These are phyloP conservation scores for Golubevia pallescens DNA, from an alignment of 1,284 basidiomycete genomes.

Conservation along the genomic window DNA sequence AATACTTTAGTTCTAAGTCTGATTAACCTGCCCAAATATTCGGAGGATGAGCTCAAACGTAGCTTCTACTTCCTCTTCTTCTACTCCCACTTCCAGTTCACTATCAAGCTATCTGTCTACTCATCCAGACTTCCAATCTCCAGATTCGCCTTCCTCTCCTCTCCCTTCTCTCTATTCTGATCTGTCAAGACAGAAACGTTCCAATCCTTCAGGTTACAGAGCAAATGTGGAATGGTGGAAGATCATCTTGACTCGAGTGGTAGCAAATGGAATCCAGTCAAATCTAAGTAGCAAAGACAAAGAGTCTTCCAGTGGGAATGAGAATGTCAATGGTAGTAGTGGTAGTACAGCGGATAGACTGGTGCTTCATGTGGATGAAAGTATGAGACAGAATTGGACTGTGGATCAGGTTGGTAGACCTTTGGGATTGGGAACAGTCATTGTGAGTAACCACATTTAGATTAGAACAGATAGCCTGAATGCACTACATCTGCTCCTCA, in stretches of 20 bases:
- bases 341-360: conserved; percentile 69
- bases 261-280: conserved; percentile 56
- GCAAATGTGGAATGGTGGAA: conserved; percentile 89
- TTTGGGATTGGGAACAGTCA: conserved; percentile 77
- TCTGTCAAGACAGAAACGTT: conserved; percentile 79
- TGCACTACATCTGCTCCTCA: background rate
- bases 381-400: conserved; percentile 24
- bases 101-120: conserved; percentile 17
- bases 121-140: conserved; percentile 20
- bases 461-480: background rate
- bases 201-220: conserved; percentile 81
- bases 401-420: conserved; percentile 74
- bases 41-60: no score
- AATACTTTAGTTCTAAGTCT: no score
- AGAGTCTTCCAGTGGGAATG: background rate
- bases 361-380: conserved; percentile 71
- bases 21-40: no score
- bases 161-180: conserved; percentile 86
- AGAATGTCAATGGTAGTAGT: no score
- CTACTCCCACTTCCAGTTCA: no score
- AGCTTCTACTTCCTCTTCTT: no score
- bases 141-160: conserved; percentile 20
- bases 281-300: conserved; percentile 4
- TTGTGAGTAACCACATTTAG: conserved; percentile 71
- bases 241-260: conserved; percentile 72